Conservation (phyloP, 257 asterid species). For the Ophiorrhiza pumila region DNA sequence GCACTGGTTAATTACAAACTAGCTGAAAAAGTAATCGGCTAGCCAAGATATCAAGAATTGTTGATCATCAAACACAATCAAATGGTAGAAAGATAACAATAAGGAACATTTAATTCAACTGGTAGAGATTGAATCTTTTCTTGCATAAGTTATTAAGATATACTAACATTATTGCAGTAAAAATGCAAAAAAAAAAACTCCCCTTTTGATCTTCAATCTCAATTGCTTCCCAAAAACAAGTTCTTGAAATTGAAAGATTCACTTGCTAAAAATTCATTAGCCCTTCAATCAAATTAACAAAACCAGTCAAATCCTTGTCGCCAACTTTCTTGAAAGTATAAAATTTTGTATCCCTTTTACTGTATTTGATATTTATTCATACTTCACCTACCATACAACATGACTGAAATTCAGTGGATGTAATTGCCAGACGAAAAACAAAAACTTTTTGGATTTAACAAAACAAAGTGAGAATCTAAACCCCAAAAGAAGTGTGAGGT, state of each 20-base stretch:
- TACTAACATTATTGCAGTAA: background rate
- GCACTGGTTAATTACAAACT: background rate
- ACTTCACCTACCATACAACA: background rate
- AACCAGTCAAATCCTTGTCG: background rate
- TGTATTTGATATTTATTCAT: background rate
- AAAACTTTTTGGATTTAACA: no score
- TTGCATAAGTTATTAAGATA: background rate
- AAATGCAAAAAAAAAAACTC: no score
- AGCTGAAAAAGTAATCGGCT: background rate
- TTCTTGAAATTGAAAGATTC: background rate
- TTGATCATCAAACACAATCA: background rate
- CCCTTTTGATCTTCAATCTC: background rate
- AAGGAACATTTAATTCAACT: background rate
- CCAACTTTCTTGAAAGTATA: background rate
- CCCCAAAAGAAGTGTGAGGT: background rate
- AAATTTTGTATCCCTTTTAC: background rate
- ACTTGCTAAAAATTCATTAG: background rate
- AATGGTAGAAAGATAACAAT: background rate
- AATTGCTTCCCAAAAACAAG: background rate
- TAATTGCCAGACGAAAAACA: background rate
- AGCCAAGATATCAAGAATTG: background rate
- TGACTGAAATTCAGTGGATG: background rate
- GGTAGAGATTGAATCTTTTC: background rate
- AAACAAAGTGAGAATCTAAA: background rate
- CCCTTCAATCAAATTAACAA: background rate